Conservation (phyloP, 208 protist genomes). For the Acanthamoeba castellanii region DNA sequence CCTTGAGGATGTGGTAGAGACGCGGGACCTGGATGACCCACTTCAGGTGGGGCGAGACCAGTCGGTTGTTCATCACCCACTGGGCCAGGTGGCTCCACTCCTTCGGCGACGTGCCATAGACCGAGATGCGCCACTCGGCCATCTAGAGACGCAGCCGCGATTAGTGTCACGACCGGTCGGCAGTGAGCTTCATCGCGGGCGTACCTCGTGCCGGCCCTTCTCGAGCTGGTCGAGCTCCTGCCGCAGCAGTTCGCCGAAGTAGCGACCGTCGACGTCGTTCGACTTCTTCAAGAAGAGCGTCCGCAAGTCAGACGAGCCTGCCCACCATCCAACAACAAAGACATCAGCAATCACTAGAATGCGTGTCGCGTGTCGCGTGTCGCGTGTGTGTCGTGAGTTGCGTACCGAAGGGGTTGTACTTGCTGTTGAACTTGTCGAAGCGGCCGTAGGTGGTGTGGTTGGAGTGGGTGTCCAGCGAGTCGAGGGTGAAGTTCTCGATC, state of each 20-base stretch:
- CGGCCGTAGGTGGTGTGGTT: constrained; percentile 95
- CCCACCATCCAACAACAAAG: not conserved
- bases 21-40: constrained; percentile 99
- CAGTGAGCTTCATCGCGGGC: too few species aligned
- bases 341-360: too few species aligned
- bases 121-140: constrained; percentile 90
- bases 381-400: not conserved
- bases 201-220: not conserved
- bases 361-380: not conserved
- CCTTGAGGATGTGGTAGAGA: constrained; percentile 95
- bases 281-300: constrained; percentile 98
- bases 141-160: constrained; percentile 87
- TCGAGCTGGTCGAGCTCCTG: constrained; percentile 49
- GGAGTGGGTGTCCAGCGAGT: constrained; percentile 94
- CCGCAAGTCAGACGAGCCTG: constrained; percentile 87
- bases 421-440: constrained; percentile 99
- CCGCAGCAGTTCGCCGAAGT: constrained; percentile 94
- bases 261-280: constrained; percentile 98
- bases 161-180: not conserved
- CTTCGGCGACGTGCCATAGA: constrained; percentile 93
- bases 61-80: constrained; percentile 96
- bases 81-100: constrained; percentile 97
- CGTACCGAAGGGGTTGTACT: constrained; percentile 95
- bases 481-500: constrained; percentile 94
- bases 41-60: constrained; percentile 95